Evolutionary conservation across 441 rosid species (phyloP), one percentile per base, ranked within the genome.

Genomic region (Manihot esculenta): DNA sequence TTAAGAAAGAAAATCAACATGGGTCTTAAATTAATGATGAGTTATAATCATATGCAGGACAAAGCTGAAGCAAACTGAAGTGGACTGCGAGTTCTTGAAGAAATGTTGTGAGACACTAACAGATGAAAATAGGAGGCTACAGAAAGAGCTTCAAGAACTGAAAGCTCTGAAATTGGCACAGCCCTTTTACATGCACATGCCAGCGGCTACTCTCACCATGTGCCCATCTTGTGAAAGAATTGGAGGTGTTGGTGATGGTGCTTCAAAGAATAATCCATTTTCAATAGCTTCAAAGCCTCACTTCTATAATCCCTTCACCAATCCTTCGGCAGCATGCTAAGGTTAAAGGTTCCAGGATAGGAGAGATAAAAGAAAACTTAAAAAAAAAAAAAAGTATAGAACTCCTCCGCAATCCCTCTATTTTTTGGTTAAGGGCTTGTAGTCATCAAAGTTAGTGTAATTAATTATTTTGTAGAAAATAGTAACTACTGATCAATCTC

Each of bases 41-140:
- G 23, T 18, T 0, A 4, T 35, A 54, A 63, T 55, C 2, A 48
- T 49, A n/a, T 62, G 50, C 88, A 94, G 97, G 81, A 92, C 99
- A 35, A 94, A 94, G 82, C 81, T 94, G 82, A 94, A 94, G 85
- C 99, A 92, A 57, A 92, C 97, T 3, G 99, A 94, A 83, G 92
- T 92, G 27, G 97, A 94, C 78, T 94, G 97, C 24, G 97, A 94
- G 84, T 86, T 89, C 60, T 77, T 94, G 71, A 85, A 88, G 82
- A 83, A 94, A 69, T 92, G 97, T 76, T 92, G 95, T 57, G 94
- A 92, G 77, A 90, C 89, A 71, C 82, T 92, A 67, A 89, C 99
- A 72, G 97, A 90, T 58, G 97, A 94, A 68, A 94, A 94, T 78
- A 83, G 90, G 73, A 85, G 96, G 81, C 57, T 94, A 66, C 95